Conservation (phyloP, 495 filamentous ascomycete species). For the Venustampulla echinocandica region DNA sequence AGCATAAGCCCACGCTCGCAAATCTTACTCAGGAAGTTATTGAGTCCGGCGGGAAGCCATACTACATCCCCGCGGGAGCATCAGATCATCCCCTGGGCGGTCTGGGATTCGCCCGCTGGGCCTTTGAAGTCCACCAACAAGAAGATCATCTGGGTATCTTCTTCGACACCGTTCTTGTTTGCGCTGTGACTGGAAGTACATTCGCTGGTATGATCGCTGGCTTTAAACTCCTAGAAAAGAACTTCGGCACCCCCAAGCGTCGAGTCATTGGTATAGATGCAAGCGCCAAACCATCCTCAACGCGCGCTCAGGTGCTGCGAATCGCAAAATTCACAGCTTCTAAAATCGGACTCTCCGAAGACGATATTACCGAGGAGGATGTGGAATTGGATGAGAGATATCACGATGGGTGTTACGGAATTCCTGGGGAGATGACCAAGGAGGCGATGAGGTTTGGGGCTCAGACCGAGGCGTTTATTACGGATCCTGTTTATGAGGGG, state of each 20-base stretch:
- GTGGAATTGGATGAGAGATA: conserved; percentile 52
- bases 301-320: conserved; percentile 46
- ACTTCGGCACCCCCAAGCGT: conserved; percentile 28
- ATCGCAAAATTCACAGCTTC: conserved; percentile 50
- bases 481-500: conserved; percentile 60
- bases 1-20: conserved; percentile 46
- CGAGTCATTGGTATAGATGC: conserved; percentile 55
- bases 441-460: conserved; percentile 55
- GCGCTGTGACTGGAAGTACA: conserved; percentile 54
- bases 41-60: conserved; percentile 42
- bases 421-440: conserved; percentile 46
- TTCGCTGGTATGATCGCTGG: conserved; percentile 56
- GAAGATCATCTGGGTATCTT: conserved; percentile 46
- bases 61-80: conserved; percentile 57
- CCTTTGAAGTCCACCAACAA: conserved; percentile 51
- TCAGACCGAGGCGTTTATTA: conserved; percentile 54
- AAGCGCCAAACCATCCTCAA: conserved; percentile 46
- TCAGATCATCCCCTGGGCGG: conserved; percentile 59
- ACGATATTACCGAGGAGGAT: conserved; percentile 47
- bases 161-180: conserved; percentile 54
- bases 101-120: conserved; percentile 56
- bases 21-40: conserved; percentile 37
- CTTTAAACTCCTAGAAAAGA: conserved; percentile 47
- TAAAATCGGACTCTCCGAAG: conserved; percentile 46
- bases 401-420: conserved; percentile 52